Percentiles rank a stretch among this genome's conserved stretches.
phyloP scores from a whole-genome alignment of 305 asterid genomes.

The Solanum chacoense region DNA sequence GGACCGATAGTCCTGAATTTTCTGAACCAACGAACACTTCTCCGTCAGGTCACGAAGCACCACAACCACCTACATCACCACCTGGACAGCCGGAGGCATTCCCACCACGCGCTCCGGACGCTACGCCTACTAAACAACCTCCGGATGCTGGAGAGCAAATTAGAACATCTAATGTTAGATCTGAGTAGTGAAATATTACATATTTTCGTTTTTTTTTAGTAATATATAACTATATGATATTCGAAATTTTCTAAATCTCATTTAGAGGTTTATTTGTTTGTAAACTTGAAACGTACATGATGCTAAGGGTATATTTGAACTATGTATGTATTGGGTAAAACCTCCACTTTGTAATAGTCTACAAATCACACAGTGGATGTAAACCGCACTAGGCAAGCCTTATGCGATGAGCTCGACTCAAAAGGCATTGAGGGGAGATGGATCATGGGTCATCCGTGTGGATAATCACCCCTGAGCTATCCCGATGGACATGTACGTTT shows the following conservation, averaged over 20 bases:
- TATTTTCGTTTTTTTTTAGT: background rate
- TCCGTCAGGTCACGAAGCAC: background rate
- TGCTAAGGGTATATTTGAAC: background rate
- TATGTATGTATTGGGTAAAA: background rate
- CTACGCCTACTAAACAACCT: constrained; percentile 14
- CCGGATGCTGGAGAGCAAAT: constrained; percentile 19
- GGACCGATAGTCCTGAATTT: background rate
- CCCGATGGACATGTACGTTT: background rate
- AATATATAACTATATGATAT: background rate
- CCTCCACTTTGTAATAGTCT: too few relatives aligned
- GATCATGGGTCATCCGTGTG: too few relatives aligned
- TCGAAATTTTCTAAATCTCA: background rate
- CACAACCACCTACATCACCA: constrained; percentile 1
- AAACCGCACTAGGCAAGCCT: rapidly evolving
- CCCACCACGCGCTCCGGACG: constrained; percentile 35
- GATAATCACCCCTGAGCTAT: background rate
- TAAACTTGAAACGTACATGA: background rate
- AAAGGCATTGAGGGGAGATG: too few relatives aligned
- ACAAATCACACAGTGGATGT: rapidly evolving
- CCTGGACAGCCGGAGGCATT: constrained; percentile 28
- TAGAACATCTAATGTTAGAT: background rate
- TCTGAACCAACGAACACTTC: background rate
- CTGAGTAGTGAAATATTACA: background rate
- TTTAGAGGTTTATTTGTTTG: background rate
- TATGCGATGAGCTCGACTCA: background rate